These are phyloP conservation scores for Nannochloris sp. DNA, from an alignment of 139 green algal genomes.

Conservation along the genomic window DNA sequence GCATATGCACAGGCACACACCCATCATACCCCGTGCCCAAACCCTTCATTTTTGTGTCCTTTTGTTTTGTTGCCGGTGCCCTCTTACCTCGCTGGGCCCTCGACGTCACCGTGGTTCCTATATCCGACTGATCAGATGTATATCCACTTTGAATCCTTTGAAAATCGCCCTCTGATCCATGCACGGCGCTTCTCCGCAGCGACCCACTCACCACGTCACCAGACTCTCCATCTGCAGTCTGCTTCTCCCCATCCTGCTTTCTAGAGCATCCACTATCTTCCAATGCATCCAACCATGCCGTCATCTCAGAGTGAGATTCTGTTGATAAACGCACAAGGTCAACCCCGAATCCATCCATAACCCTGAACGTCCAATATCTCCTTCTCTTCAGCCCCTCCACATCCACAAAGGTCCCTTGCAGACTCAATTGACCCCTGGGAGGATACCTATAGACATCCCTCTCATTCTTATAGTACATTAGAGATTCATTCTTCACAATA, in stretches of 20 bases:
- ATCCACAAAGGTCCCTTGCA: slow-evolving; percentile 33
- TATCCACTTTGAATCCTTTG: slow-evolving; percentile 11
- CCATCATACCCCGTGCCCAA: neutral
- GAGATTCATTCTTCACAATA: slow-evolving; percentile 25
- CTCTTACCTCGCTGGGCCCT: neutral
- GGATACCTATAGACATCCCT: slow-evolving; percentile 25
- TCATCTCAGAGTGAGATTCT: slow-evolving; percentile 15
- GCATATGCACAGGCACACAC: slow-evolving; percentile 45
- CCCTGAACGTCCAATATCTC: slow-evolving; percentile 33
- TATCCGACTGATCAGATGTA: slow-evolving; percentile 28
- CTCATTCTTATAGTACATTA: slow-evolving; percentile 45
- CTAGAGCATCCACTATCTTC: slow-evolving; percentile 27
- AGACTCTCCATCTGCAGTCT: neutral
- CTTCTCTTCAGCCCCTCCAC: slow-evolving; percentile 27
- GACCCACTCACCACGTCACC: neutral
- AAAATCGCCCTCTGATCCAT: neutral
- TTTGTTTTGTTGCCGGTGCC: neutral
- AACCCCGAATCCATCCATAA: slow-evolving; percentile 26
- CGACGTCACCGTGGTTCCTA: slow-evolving; percentile 3
- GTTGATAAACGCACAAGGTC: slow-evolving; percentile 40
- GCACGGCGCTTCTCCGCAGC: neutral
- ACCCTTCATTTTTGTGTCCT: neutral
- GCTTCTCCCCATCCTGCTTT: neutral
- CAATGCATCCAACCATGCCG: slow-evolving; percentile 46
- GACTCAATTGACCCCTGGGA: slow-evolving; percentile 36